These are phyloP conservation scores for Vicia villosa DNA, from an alignment of 306 rosid genomes.

Conservation along the genomic window DNA sequence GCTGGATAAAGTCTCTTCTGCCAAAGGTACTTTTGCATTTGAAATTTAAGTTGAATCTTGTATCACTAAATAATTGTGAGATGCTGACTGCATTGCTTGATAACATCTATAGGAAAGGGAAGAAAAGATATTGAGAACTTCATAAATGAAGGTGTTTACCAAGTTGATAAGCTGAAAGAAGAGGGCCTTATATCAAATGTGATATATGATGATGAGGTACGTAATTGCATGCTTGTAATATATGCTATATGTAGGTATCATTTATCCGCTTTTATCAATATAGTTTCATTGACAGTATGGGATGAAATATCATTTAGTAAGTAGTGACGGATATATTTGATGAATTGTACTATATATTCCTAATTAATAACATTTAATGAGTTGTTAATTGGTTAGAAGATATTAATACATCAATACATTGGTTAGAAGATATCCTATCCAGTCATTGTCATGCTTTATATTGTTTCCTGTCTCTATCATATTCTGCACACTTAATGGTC, in stretches of 20 bases:
- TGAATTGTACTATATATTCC: background rate
- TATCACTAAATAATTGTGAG: conserved; percentile 31
- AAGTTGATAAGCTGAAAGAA: conserved; percentile 81
- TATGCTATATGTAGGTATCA: conserved; percentile 2
- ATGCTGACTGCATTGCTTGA: no score
- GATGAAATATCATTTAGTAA: background rate
- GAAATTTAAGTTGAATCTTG: conserved; percentile 37
- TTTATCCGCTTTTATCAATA: background rate
- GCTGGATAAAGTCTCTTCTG: conserved; percentile 81
- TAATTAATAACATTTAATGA: conserved; percentile 13
- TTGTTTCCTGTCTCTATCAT: no score
- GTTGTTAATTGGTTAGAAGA: conserved; percentile 12
- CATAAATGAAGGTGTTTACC: conserved; percentile 82
- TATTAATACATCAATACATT: conserved; percentile 27
- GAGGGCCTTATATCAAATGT: conserved; percentile 84
- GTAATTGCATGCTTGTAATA: conserved; percentile 27
- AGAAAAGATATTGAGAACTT: conserved; percentile 73
- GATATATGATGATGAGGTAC: conserved; percentile 87
- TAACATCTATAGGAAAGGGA: conserved; percentile 75
- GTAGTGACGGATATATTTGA: background rate
- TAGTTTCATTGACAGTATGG: background rate
- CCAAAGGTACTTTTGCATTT: conserved; percentile 61
- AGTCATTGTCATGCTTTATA: no score
- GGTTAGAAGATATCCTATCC: conserved; percentile 10
- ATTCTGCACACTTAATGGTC: no score